Evolutionary conservation across 805 yeast genomes (phyloP).

Genomic region (Wickerhamomyces bisporus): DNA sequence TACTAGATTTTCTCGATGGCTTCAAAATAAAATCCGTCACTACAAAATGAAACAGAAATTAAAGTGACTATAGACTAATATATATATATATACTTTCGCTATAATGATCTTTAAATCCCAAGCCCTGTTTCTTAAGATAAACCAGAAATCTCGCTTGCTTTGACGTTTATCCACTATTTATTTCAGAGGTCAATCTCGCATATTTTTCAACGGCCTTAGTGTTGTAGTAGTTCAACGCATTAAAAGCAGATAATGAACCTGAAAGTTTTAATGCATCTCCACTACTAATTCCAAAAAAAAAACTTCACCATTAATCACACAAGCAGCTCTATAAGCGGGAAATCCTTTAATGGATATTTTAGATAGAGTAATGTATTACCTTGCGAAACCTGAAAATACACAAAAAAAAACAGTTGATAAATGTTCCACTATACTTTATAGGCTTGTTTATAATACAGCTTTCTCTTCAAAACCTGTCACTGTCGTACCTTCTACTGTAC

Average conservation of each 20-base stretch:
- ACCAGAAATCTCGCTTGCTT: not conserved
- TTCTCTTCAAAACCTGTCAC: not conserved
- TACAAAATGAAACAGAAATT: too few relatives aligned
- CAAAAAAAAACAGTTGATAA: too few relatives aligned
- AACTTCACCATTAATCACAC: conserved; percentile 37
- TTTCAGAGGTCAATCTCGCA: not conserved
- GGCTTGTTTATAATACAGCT: too few relatives aligned
- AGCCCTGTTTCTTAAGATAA: not conserved
- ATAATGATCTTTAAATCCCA: not conserved
- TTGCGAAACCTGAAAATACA: not conserved
- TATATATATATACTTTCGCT: too few relatives aligned
- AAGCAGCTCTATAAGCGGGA: conserved; percentile 62
- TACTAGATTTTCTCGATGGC: too few relatives aligned
- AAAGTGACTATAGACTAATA: too few relatives aligned
- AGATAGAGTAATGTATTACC: not conserved
- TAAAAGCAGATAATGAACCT: not conserved
- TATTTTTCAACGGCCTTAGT: not conserved
- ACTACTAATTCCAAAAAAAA: not conserved
- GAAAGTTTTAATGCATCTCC: not conserved
- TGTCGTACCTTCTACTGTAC: not conserved
- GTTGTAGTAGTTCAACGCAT: not conserved
- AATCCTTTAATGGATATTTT: not conserved
- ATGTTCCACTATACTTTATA: too few relatives aligned
- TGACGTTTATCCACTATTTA: not conserved
- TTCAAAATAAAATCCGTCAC: too few relatives aligned